phyloP scores from a whole-genome alignment of 306 rosid genomes.

The Macrotyloma uniflorum region DNA sequence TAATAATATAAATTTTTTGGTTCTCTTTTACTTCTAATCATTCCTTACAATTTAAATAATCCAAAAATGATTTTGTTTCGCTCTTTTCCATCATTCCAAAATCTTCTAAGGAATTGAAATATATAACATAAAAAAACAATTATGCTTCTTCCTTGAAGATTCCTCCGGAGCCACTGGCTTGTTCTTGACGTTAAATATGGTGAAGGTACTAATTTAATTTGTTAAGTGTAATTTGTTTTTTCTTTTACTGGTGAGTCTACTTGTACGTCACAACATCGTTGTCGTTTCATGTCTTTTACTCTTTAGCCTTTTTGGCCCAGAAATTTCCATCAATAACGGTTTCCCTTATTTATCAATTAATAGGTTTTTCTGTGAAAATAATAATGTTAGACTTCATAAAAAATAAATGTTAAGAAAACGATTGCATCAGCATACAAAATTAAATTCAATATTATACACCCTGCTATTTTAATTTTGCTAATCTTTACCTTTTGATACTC shows the following conservation, averaged over 20 bases:
- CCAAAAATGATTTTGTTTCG: background rate
- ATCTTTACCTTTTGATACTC: no score
- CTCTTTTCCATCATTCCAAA: background rate
- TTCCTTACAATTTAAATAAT: no score
- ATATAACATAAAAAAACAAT: slow-evolving; percentile 11
- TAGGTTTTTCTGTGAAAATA: no score
- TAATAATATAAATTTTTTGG: no score
- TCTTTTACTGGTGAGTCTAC: background rate
- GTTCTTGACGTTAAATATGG: slow-evolving; percentile 17
- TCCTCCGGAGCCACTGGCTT: slow-evolving; percentile 31
- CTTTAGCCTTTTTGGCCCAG: background rate
- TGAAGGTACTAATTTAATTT: background rate
- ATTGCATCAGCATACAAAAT: no score
- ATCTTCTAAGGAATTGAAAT: background rate
- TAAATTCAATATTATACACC: no score
- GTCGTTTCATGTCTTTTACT: background rate
- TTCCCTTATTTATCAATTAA: no score
- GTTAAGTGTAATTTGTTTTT: background rate
- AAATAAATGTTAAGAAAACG: no score
- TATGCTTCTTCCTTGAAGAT: slow-evolving; percentile 39
- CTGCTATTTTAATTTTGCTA: no score
- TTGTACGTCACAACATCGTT: background rate
- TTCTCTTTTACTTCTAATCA: no score
- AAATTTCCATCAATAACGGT: slow-evolving; percentile 27
- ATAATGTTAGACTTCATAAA: no score